Conservation (phyloP, 257 asterid genomes). For the Craterostigma plantagineum region DNA sequence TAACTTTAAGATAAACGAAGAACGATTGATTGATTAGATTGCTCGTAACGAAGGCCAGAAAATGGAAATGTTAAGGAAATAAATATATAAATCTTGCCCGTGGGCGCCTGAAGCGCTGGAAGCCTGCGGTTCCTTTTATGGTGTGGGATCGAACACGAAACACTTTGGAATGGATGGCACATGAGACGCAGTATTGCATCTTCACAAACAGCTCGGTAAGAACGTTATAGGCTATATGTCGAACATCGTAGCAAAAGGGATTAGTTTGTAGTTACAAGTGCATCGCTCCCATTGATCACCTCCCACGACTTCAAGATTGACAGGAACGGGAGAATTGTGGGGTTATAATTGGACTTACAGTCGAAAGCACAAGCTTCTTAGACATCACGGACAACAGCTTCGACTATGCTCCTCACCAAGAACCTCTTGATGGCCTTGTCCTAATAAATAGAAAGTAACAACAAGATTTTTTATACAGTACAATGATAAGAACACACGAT, state of each 20-base stretch:
- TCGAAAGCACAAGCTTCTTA: constrained; percentile 59
- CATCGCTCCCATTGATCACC: no score
- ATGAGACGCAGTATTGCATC: constrained; percentile 82
- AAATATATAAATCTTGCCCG: constrained; percentile 27
- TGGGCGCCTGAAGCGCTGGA: constrained; percentile 93
- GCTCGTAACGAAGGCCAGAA: no score
- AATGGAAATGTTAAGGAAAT: no score
- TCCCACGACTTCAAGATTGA: no score
- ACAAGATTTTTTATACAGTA: no score
- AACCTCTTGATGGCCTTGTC: constrained; percentile 62
- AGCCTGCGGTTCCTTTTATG: constrained; percentile 79
- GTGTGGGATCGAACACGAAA: constrained; percentile 75
- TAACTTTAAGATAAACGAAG: neutral
- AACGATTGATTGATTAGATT: no score
- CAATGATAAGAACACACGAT: no score
- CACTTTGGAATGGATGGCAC: constrained; percentile 86
- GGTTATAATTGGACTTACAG: constrained; percentile 12
- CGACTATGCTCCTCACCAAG: constrained; percentile 47
- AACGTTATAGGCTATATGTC: constrained; percentile 36
- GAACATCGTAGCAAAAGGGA: neutral
- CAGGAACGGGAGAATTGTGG: no score
- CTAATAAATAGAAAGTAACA: constrained; percentile 8
- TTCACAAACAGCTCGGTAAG: constrained; percentile 64
- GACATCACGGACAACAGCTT: constrained; percentile 60
- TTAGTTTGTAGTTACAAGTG: no score